Evolutionary conservation across 345 rosid genomes (phyloP), one percentile per base, ranked within the genome.

Genomic region (Physaria fendleri): DNA sequence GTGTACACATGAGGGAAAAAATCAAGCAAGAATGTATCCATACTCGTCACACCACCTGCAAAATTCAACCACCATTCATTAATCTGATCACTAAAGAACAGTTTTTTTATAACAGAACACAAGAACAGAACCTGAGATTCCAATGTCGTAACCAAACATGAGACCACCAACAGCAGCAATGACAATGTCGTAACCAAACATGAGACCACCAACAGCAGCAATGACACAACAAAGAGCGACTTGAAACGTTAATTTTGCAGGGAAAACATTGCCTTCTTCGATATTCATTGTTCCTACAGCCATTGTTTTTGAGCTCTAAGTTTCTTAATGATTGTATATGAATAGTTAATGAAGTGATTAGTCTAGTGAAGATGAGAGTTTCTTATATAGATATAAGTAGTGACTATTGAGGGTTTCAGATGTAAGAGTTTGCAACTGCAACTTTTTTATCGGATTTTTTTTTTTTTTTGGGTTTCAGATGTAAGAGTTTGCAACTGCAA

Each of bases 1-100:
- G 3, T 51, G 55, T 85, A 82, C 41, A 89, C 91, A 6, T n/a
- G 11, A 1, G 78, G 90, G 42, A 88, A 89, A 69, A 89, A 85
- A 46, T 79, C 64, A 10, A 63, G 15, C 66, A 85, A 56, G 71
- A 89, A 89, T 42, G 76, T 76, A 59, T 85, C 91, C 97, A 85
- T 89, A 50, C 83, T 68, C 17, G 91, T 84, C 20, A 89, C 95
- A 42, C 96, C 90, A 8, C 90, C 96, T 88, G 54, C 40, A 23
- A 33, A 16, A n/a, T 48, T 49, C 9, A n/a, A 28, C 12, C 10
- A 39, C 5, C 34, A 66, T 66, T 49, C 7, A 8, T 35, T 45
- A 46, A 47, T 9, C 38, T 27, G 17, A 30, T 16, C 9, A 13
- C 24, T 30, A 9, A 17, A 27, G 3, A 47, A n/a, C n/a, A n/a